A percentile compares a stretch with the other conserved stretches of the same genome.
These are phyloP conservation scores for Pseudoperonospora humuli DNA, from an alignment of 352 stramenopile species.

Conservation along the genomic window DNA sequence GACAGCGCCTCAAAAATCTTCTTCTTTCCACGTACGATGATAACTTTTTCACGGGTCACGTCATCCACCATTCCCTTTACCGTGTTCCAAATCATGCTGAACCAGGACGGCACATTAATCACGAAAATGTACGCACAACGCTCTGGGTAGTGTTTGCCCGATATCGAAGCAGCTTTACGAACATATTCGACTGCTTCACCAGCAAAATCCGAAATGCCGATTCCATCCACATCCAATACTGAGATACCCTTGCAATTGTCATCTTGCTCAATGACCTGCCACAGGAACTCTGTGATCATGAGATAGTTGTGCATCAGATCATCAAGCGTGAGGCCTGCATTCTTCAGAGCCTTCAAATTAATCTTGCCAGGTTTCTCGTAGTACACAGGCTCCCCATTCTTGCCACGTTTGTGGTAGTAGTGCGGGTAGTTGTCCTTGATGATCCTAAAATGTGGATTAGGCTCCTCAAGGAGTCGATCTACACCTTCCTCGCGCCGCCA, in stretches of 20 bases:
- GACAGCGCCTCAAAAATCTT: slow-evolving; percentile 73
- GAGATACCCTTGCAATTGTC: slow-evolving; percentile 83
- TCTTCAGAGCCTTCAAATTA: slow-evolving; percentile 79
- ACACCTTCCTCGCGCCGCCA: slow-evolving; percentile 78
- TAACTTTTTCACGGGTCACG: slow-evolving; percentile 90
- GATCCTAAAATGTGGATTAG: slow-evolving; percentile 63
- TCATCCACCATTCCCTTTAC: slow-evolving; percentile 90
- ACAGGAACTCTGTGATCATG: slow-evolving; percentile 82
- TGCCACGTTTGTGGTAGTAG: slow-evolving; percentile 84
- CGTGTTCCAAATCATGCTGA: slow-evolving; percentile 89
- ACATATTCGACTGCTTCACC: slow-evolving; percentile 84
- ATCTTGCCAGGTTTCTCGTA: slow-evolving; percentile 85
- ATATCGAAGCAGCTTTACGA: slow-evolving; percentile 62
- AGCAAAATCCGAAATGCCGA: slow-evolving; percentile 79
- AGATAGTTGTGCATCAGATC: slow-evolving; percentile 83
- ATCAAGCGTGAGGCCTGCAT: slow-evolving; percentile 60
- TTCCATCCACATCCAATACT: slow-evolving; percentile 77
- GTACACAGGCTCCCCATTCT: slow-evolving; percentile 76
- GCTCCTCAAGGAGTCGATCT: slow-evolving; percentile 62
- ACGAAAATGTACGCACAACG: slow-evolving; percentile 91
- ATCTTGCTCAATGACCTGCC: slow-evolving; percentile 77
- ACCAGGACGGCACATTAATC: slow-evolving; percentile 93
- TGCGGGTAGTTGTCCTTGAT: slow-evolving; percentile 91
- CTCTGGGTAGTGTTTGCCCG: slow-evolving; percentile 89
- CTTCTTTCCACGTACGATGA: slow-evolving; percentile 80